A percentile compares a stretch with the other conserved stretches of the same genome.
Evolutionary conservation across 2,329 filamentous ascomycete species (phyloP).

Genomic region (Colletotrichum orchidophilum): DNA sequence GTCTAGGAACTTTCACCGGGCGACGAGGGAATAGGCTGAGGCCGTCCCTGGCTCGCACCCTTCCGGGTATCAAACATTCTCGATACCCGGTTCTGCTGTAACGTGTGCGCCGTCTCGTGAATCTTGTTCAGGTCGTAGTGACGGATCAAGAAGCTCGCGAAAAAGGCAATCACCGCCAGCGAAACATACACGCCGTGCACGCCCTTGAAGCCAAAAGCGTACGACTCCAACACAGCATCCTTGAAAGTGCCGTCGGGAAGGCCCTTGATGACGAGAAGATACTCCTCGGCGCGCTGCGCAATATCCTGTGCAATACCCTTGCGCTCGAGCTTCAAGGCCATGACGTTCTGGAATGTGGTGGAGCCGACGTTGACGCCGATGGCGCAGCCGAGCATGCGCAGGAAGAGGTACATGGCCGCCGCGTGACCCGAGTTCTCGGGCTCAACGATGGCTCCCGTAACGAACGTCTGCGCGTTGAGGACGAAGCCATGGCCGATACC

Average conservation of each 20-base stretch:
- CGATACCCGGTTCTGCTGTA: constrained; percentile 27
- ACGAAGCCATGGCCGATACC: constrained; percentile 37
- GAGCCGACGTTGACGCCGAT: constrained; percentile 36
- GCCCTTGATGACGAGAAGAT: constrained; percentile 23
- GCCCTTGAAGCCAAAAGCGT: constrained; percentile 31
- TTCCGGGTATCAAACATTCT: constrained; percentile 9
- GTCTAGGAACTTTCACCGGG: constrained; percentile 13
- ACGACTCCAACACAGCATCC: constrained; percentile 23
- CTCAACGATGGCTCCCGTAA: constrained; percentile 35
- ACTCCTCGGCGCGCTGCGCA: constrained; percentile 29
- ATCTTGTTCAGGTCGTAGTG: constrained; percentile 32
- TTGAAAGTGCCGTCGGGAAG: constrained; percentile 31
- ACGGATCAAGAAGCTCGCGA: constrained; percentile 27
- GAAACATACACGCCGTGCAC: constrained; percentile 31
- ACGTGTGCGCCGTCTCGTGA: constrained; percentile 27
- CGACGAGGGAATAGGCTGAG: constrained; percentile 19
- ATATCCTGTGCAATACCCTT: constrained; percentile 29
- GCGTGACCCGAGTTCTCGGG: constrained; percentile 33
- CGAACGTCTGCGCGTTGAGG: constrained; percentile 38
- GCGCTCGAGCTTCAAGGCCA: constrained; percentile 33
- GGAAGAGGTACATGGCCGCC: constrained; percentile 35
- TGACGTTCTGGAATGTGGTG: constrained; percentile 37
- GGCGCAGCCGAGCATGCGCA: constrained; percentile 34
- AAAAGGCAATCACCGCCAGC: constrained; percentile 27
- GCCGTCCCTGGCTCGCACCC: not conserved